Conservation (phyloP, 306 rosid species). For the Prunus padus region DNA sequence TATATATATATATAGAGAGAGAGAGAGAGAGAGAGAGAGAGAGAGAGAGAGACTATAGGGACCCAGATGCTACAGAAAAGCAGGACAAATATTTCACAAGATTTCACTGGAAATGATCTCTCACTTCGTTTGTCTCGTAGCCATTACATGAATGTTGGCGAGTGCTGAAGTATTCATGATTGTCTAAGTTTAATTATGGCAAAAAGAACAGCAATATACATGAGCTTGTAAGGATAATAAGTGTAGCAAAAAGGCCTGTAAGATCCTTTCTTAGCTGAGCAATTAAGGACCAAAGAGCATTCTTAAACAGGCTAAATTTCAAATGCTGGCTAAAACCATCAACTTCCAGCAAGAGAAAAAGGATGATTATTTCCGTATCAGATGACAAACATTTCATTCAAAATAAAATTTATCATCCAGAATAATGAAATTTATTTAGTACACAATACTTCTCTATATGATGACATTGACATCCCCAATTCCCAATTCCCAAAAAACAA, state of each 20-base stretch:
- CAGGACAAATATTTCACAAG: no score
- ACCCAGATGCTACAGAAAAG: no score
- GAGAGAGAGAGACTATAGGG: no score
- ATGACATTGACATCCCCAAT: not conserved
- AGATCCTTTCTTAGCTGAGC: not conserved
- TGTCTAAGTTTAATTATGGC: not conserved
- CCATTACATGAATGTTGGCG: slow-evolving; percentile 28
- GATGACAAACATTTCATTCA: not conserved
- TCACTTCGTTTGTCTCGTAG: slow-evolving; percentile 19
- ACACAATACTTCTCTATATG: not conserved
- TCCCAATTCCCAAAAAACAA: not conserved
- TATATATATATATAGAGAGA: no score
- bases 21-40: no score
- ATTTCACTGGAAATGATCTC: slow-evolving; percentile 10
- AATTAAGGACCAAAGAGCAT: not conserved
- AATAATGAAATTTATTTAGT: not conserved
- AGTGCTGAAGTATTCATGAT: slow-evolving; percentile 1
- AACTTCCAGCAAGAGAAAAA: not conserved
- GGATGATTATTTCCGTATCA: not conserved
- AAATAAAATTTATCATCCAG: not conserved
- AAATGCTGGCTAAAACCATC: not conserved
- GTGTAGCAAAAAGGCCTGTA: not conserved
- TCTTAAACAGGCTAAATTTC: not conserved
- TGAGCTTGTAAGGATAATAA: not conserved
- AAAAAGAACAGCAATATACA: no score